A percentile compares a stretch with the other conserved stretches of the same genome.
phyloP scores from a whole-genome alignment of 192 early-diverging fungal species.

The Rhizophagus prolifer region DNA sequence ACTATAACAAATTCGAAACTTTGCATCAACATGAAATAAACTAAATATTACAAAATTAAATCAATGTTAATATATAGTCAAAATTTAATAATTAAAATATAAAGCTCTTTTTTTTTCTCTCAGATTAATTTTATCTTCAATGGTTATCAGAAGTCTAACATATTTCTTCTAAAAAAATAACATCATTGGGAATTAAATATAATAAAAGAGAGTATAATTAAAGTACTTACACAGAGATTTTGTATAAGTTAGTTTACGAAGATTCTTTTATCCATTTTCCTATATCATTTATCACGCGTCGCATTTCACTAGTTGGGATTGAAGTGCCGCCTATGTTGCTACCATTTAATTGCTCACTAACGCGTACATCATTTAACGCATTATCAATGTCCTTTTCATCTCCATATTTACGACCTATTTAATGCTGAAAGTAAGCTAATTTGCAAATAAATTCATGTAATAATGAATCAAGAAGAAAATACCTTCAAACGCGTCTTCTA shows the following conservation, averaged over 20 bases:
- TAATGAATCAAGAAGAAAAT: not conserved
- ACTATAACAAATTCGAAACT: too few species aligned
- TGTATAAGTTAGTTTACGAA: not conserved
- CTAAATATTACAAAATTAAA: too few species aligned
- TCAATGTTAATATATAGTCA: too few species aligned
- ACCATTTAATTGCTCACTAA: not conserved
- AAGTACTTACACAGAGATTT: not conserved
- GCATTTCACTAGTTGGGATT: not conserved
- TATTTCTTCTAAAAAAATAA: not conserved
- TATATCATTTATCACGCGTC: not conserved
- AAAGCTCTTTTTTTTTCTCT: not conserved
- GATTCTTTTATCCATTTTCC: conserved; percentile 8
- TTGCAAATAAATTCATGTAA: not conserved
- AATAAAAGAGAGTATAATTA: not conserved
- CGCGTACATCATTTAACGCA: not conserved
- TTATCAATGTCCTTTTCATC: not conserved
- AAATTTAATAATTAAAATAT: too few species aligned
- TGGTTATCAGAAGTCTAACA: conserved; percentile 17
- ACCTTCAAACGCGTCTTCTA: conserved; percentile 25
- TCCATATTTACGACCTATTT: conserved; percentile 4
- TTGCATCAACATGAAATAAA: too few species aligned
- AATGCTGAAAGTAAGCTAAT: not conserved
- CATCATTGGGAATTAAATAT: not conserved
- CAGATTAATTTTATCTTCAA: conserved; percentile 1
- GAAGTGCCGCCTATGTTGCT: not conserved